phyloP scores from a whole-genome alignment of 768 basidiomycete species.

The Crassisporium funariophilum region DNA sequence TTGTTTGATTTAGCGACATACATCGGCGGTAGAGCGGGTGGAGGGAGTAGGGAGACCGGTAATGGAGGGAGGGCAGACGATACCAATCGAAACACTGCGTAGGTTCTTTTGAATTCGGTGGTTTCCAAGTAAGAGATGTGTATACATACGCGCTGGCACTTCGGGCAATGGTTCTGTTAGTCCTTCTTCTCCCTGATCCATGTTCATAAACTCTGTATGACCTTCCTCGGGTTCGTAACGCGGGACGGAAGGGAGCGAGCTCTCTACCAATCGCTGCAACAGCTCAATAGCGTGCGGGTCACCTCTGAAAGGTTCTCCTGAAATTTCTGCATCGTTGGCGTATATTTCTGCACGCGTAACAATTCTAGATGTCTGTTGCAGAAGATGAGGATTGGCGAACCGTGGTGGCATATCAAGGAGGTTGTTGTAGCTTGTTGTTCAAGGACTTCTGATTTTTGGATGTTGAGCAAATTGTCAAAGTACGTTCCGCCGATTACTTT shows the following conservation, averaged over 20 bases:
- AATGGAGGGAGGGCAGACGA: conserved; percentile 40
- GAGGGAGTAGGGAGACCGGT: conserved; percentile 45
- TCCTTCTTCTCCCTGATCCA: neutral
- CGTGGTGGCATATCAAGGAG: conserved; percentile 29
- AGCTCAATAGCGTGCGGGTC: conserved; percentile 6
- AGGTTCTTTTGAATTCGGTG: conserved; percentile 3
- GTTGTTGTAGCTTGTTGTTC: conserved; percentile 31
- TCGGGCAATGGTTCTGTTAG: conserved; percentile 5
- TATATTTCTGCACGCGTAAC: conserved; percentile 38
- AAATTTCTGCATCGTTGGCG: conserved; percentile 3
- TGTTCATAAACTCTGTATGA: no score
- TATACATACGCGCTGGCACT: conserved; percentile 18
- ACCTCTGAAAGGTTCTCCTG: neutral
- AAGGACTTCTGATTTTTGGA: conserved; percentile 18
- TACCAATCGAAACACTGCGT: conserved; percentile 51
- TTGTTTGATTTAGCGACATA: conserved; percentile 23
- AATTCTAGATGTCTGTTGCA: conserved; percentile 30
- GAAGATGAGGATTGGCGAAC: conserved; percentile 50
- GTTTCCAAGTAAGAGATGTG: conserved; percentile 5
- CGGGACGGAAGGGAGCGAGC: neutral
- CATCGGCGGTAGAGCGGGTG: conserved; percentile 42
- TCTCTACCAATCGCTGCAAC: conserved; percentile 14
- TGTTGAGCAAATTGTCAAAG: conserved; percentile 2
- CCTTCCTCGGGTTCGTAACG: no score
- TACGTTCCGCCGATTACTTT: neutral